Evolutionary conservation across 768 basidiomycete genomes (phyloP), one percentile per base, ranked within the genome.

Genomic region (Kockovaella imperatae): DNA sequence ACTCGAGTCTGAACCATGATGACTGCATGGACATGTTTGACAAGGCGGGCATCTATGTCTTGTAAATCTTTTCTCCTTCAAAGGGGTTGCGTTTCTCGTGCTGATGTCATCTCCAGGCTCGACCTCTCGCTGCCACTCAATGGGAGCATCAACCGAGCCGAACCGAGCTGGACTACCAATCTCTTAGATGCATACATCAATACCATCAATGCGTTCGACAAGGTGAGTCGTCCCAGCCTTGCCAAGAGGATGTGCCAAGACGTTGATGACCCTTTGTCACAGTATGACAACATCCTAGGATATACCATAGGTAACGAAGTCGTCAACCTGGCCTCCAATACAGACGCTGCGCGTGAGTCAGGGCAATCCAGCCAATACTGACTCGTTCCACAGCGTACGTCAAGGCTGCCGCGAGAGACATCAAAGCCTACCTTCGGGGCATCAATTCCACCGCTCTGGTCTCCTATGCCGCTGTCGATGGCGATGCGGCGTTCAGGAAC

Each of bases 301-400:
- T 91, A 77, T 73, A 93, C 91, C 63, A 77, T 95, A 50, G 90
- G 88, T 18, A 95, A 95, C 62, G 90, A 93, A 57, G 77, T 79
- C 23, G 72, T 79, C 52, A 84, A 82, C 26, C 77, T 77, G 21
- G 65, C 75, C 8, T 45, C 52, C 17, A 72, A 73, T 44, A 86
- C 86, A 14, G 74, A 73, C 25, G 79, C 83, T 8, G 80, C 82
- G 14, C 78, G 69, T 71, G 46, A 51, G 67, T 61, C 36, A 38
- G n/a, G 17, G 6, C 36, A 10, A n/a, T 40, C 38, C 20, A 18
- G 7, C 6, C 44, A n/a, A 34, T 20, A 34, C 26, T 20, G 11
- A 20, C 36, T 32, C 17, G 11, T 10, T 25, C n/a, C 18, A 8
- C 24, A 68, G 64, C 87, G 4, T 95, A 79, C 68, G 79, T 95